Base-by-base conservation (phyloP, 1,284 basidiomycete species). In the Mycena sp. region DNA sequence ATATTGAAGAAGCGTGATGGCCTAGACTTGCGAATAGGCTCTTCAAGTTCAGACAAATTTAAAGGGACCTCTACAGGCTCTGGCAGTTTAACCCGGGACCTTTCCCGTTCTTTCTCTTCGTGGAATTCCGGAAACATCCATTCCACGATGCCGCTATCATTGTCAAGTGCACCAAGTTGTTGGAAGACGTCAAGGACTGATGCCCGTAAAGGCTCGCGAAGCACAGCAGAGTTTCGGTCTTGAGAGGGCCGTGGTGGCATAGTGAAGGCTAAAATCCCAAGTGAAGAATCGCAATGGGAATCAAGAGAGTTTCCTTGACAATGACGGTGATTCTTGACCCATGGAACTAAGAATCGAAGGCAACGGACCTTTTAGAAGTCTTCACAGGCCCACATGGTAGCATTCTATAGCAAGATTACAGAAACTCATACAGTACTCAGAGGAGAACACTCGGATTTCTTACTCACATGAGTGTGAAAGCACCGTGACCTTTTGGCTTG, bases 61-160 rank as follows among this genome's bases (percentile, higher is more conserved):
- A 59, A 38, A 19, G 23, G 21, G 3, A 50, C 45, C 21, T 54
- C 41, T 7, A 67, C 54, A 16, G 59, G 46, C 46, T 64, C 63
- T 38, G 59, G 56, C 4, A 61, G 59, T 43, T 64, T 69, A 23
- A 64, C 49, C 9, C 59, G 64, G 29, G 63, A 12, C 26, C 45
- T 43, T 32, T 23, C 59, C 17, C 25, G 32, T 28, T 61, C 41
- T 43, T 56, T 67, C 55, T 64, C 50, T 17, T 50, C 44, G n/a
- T 56, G 58, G 25, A 61, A 50, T 32, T 70, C 69, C 4, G 65
- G 65, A 35, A 70, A 71, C 55, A 71, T 69, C 69, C 67, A 70
- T 21, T 69, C 67, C 16, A 69, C 69, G n/a, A 70, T 61, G 25
- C 67, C 66, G 38, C 67, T 69, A 37, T 70, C 67, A n/a, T 71